Base-by-base conservation (phyloP, 2,329 filamentous ascomycete species). In the Tympanopsis confertula region DNA sequence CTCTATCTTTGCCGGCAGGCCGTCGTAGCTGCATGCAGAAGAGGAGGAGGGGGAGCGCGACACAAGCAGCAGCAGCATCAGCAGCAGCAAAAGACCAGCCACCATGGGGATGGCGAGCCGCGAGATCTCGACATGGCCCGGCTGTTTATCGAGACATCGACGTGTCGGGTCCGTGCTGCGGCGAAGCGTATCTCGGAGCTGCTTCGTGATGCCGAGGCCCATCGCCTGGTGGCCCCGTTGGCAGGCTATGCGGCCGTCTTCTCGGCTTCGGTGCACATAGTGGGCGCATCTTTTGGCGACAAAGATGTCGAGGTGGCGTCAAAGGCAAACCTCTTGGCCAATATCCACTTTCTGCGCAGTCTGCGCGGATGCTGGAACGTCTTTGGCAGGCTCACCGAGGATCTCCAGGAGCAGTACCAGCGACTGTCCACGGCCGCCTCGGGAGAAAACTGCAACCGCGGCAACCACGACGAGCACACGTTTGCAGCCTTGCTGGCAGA, bases 331-430 rank as follows among this genome's bases (percentile, higher is more conserved):
- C 66, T 95, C 13, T 78, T 83, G 1, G 84, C 80, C 45, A 96
- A 94, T 46, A 82, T 96, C 49, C 85, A 82, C 51, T 96, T 91
- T 50, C 63, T 98, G 33, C 82, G 82, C 39, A 89, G 86, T 58
- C 94, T 95, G 85, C 95, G 94, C 66, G 85, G 85, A 42, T 88
- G 91, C 51, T 98, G 91, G 91, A 89, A 88, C 42, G 94, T 95
- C 82, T 95, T 96, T 53, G 86, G 94, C 54, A 95, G 87, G 62
- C 88, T 96, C 72, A 82, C 87, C 1, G 88, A 96, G 54, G 91
- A 89, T 50, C 70, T 96, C 24, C 87, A 89, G 42, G 83, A 89
- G 39, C 77, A 93, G 43, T 98, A 94, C 53, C 77, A 83, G 37
- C 22, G 22, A 26, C 75, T 78, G 35, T 89, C 87, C 47, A 80